Base-by-base conservation (phyloP, 768 basidiomycete genomes). In the Kwoniella sp. region DNA sequence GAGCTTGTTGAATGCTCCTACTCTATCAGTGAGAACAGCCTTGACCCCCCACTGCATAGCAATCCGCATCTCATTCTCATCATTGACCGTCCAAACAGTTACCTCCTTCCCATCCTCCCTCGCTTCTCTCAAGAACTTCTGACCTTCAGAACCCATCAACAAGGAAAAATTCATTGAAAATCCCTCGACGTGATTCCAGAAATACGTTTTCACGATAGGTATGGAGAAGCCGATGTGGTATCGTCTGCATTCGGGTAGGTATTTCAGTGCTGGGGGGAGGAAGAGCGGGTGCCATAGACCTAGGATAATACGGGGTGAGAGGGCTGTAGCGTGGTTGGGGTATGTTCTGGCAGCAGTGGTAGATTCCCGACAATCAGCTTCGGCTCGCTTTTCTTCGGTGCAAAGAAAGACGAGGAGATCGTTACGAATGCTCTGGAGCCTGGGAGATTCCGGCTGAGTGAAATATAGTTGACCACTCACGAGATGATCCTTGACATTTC, bases 221-320 rank as follows among this genome's bases (percentile, higher is more conserved):
- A 71, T 55, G 17, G 69, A 69, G 61, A 79, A 74, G 1, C 81
- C 81, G 60, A 81, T 80, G 64, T 81, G 80, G 58, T 70, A 79
- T 27, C 79, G 72, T 2, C 55, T 55, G 27, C 77, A 65, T 12
- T 75, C 61, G 7, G 80, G 79, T 25, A 81, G 71, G 51, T 79
- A 68, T 8, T 29, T 60, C 37, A 68, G 64, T 3, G 80, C 77
- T 1, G 81, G 70, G 24, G 59, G 61, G 56, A 81, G 65, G 68
- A 80, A 80, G 22, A 78, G 69, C 3, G 80, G 79, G 48, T 81
- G 81, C 81, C 81, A 81, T 10, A 81, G 72, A 25, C 80, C 81
- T 33, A 81, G 67, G 48, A 80, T 78, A 10, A 80, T 56, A 0
- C 81, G 73, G n/a, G 80, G 72, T 13, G 71, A 71, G 19, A 79